Conservation (phyloP, 2,329 filamentous ascomycete genomes). For the Beauveria bassiana region DNA sequence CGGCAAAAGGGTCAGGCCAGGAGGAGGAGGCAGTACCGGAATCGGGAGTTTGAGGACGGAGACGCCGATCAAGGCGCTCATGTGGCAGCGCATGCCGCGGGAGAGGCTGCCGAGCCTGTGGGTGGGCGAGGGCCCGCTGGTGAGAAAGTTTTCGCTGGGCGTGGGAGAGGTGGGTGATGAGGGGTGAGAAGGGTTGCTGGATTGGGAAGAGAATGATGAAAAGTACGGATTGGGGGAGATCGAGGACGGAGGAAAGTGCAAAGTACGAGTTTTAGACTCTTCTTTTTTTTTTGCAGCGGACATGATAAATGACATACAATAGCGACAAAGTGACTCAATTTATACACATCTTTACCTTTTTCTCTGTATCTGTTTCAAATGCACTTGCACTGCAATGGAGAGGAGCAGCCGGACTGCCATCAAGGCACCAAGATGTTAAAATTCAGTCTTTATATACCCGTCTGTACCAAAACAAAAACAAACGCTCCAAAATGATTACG, state of each 20-base stretch:
- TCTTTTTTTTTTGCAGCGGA: too few species aligned
- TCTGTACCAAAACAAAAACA: too few species aligned
- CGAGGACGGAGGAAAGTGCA: not conserved
- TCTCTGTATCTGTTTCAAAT: too few species aligned
- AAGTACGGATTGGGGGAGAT: not conserved
- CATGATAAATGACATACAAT: too few species aligned
- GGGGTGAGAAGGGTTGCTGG: slow-evolving; percentile 16
- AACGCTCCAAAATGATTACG: too few species aligned
- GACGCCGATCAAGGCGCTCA: slow-evolving; percentile 33
- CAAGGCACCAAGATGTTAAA: too few species aligned
- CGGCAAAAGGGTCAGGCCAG: slow-evolving; percentile 29
- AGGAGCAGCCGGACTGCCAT: too few species aligned
- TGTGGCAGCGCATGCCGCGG: slow-evolving; percentile 37
- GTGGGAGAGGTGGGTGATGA: slow-evolving; percentile 26
- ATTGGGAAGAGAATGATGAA: not conserved
- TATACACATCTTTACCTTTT: too few species aligned
- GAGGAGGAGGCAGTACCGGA: slow-evolving; percentile 11
- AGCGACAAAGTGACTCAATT: too few species aligned
- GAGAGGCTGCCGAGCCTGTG: slow-evolving; percentile 42
- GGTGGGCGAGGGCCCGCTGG: slow-evolving; percentile 27
- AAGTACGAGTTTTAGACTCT: not conserved
- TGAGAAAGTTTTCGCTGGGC: slow-evolving; percentile 40
- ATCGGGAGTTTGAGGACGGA: slow-evolving; percentile 18
- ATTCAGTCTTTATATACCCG: too few species aligned
- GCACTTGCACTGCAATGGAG: too few species aligned